phyloP scores from a whole-genome alignment of 2,329 filamentous ascomycete species.

The Trichoderma cornu-damae region DNA sequence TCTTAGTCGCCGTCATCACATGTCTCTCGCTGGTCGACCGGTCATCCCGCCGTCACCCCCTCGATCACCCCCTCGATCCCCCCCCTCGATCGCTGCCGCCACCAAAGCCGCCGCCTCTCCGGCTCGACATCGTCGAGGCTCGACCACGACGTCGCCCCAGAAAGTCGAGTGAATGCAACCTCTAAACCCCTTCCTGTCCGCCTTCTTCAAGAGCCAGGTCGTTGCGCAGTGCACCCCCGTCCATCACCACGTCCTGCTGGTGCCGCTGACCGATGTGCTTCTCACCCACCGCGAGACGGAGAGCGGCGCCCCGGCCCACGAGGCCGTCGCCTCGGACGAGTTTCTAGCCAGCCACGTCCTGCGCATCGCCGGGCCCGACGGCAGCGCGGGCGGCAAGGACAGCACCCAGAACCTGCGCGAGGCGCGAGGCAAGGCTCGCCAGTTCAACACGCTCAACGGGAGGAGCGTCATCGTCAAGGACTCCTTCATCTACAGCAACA shows the following conservation, averaged over 20 bases:
- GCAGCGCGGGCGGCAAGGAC: slow-evolving; percentile 52
- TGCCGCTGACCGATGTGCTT: slow-evolving; percentile 88
- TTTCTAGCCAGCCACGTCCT: slow-evolving; percentile 96
- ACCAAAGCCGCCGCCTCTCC: not conserved
- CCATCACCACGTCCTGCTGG: slow-evolving; percentile 88
- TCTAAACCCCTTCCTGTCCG: slow-evolving; percentile 96
- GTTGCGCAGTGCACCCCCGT: slow-evolving; percentile 85
- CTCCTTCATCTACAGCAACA: slow-evolving; percentile 88
- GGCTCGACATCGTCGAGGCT: slow-evolving; percentile 27
- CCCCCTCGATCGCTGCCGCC: not conserved
- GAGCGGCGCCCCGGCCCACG: slow-evolving; percentile 67
- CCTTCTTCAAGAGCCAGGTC: slow-evolving; percentile 96
- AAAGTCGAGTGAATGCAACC: slow-evolving; percentile 70
- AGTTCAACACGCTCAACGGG: slow-evolving; percentile 91
- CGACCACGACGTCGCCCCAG: slow-evolving; percentile 23
- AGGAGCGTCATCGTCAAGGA: slow-evolving; percentile 94
- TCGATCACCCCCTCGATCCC: not conserved
- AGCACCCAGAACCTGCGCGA: slow-evolving; percentile 65
- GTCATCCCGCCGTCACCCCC: slow-evolving; percentile 13
- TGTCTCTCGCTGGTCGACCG: slow-evolving; percentile 20
- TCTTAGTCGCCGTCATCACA: slow-evolving; percentile 9
- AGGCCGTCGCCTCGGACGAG: slow-evolving; percentile 84
- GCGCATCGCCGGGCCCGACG: slow-evolving; percentile 61
- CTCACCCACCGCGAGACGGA: slow-evolving; percentile 84
- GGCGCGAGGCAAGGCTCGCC: slow-evolving; percentile 85